These are phyloP conservation scores for Cicer chorassanicum DNA, from an alignment of 306 rosid genomes.

Conservation along the genomic window DNA sequence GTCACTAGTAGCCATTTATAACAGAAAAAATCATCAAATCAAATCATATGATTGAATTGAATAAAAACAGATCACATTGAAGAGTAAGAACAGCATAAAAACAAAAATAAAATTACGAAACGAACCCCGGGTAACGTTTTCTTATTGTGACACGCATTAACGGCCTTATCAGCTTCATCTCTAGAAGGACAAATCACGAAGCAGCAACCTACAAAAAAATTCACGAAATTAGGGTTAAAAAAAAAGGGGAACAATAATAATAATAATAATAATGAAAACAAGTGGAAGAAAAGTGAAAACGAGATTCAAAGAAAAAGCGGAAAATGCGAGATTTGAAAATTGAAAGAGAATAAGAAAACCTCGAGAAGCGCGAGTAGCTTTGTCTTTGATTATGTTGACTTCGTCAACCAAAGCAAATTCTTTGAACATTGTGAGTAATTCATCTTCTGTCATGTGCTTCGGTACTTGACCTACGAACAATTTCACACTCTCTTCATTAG, in stretches of 20 bases:
- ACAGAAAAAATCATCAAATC: not conserved
- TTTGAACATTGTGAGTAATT: conserved; percentile 84
- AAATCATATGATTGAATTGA: conserved; percentile 9
- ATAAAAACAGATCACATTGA: conserved; percentile 36
- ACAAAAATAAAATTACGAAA: not conserved
- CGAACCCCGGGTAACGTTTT: conserved; percentile 83
- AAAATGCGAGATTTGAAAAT: conserved; percentile 36
- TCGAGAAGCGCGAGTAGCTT: conserved; percentile 86
- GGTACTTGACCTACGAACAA: conserved; percentile 99
- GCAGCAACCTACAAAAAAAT: conserved; percentile 72
- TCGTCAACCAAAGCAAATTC: conserved; percentile 91
- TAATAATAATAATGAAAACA: not conserved
- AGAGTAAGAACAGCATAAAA: not conserved
- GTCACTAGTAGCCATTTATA: conserved; percentile 41
- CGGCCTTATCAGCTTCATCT: conserved; percentile 95
- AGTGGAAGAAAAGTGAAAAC: not conserved
- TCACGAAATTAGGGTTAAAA: conserved; percentile 51
- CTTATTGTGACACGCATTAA: conserved; percentile 93
- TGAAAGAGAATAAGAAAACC: conserved; percentile 48
- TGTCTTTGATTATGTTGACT: conserved; percentile 99
- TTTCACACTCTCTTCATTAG: conserved; percentile 91
- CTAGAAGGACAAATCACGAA: conserved; percentile 92
- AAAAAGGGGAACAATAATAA: not conserved
- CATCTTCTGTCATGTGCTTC: conserved; percentile 88
- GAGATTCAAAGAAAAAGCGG: not conserved